phyloP scores from a whole-genome alignment of 129 eudicot genomes.

The Mikania micrantha region DNA sequence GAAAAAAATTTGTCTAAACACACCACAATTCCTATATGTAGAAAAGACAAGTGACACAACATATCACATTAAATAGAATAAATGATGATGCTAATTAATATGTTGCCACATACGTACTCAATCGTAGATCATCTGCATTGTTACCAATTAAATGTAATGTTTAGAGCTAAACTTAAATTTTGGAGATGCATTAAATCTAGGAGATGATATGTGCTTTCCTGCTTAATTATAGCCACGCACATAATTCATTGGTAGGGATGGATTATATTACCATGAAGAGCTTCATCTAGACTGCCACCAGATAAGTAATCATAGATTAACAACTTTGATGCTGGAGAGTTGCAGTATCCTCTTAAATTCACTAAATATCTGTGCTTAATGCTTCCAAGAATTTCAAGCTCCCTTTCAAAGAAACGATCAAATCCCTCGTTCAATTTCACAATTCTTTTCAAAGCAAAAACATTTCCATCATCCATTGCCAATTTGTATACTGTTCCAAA shows the following conservation, averaged over 20 bases:
- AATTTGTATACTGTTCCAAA: slow-evolving; percentile 97
- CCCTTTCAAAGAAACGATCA: slow-evolving; percentile 95
- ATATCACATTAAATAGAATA: neutral
- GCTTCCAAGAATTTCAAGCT: slow-evolving; percentile 97
- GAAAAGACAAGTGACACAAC: neutral
- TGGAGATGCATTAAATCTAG: neutral
- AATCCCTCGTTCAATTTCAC: slow-evolving; percentile 85
- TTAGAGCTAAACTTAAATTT: neutral
- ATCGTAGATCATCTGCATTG: neutral
- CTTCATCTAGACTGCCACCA: slow-evolving; percentile 97
- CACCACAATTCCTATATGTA: neutral
- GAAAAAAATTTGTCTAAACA: neutral
- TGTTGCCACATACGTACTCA: neutral
- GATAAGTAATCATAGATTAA: slow-evolving; percentile 86
- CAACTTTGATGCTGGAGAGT: slow-evolving; percentile 85
- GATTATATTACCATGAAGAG: slow-evolving; percentile 68
- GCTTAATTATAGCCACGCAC: neutral
- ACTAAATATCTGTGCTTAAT: slow-evolving; percentile 85
- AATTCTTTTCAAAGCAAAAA: slow-evolving; percentile 91
- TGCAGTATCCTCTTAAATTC: slow-evolving; percentile 94
- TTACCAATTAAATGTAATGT: neutral
- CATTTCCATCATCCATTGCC: slow-evolving; percentile 93
- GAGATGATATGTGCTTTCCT: neutral
- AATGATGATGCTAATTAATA: neutral
- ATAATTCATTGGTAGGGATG: neutral